These are phyloP conservation scores for Calonectria pauciramosa DNA, from an alignment of 2,329 filamentous ascomycete species.

Conservation along the genomic window DNA sequence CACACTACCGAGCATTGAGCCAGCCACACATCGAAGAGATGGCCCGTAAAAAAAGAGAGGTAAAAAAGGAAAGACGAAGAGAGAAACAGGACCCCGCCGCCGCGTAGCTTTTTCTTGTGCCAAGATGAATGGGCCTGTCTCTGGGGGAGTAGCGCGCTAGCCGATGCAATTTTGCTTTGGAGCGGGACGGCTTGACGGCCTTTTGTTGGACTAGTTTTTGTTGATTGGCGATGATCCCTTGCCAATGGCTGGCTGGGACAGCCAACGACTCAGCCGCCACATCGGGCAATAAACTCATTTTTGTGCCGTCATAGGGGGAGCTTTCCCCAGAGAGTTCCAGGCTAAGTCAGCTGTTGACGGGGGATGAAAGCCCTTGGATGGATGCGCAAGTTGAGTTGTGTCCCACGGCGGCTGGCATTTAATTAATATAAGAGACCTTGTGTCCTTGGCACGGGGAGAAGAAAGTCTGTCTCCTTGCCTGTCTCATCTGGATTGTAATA, in stretches of 20 bases:
- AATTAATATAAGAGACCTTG: neutral
- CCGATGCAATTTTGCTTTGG: neutral
- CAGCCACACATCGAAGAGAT: neutral
- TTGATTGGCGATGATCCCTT: neutral
- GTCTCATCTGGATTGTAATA: conserved; percentile 7
- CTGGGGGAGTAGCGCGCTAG: neutral
- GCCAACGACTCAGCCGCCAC: conserved; percentile 6
- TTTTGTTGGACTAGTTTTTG: neutral
- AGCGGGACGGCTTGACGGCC: neutral
- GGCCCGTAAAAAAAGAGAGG: neutral
- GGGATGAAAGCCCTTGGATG: neutral
- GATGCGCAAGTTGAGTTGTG: neutral
- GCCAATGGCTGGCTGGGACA: neutral
- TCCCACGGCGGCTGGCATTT: neutral
- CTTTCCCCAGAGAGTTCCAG: neutral
- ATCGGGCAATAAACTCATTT: conserved; percentile 1
- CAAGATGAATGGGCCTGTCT: too few relatives aligned
- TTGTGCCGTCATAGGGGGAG: conserved; percentile 7
- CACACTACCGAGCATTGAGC: neutral
- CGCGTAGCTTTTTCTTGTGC: neutral
- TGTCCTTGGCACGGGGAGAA: neutral
- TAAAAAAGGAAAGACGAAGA: neutral
- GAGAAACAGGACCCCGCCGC: neutral
- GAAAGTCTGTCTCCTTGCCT: neutral
- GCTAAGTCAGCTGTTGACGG: conserved; percentile 7